Evolutionary conservation across 1,284 basidiomycete genomes (phyloP).

Genomic region (Papiliotrema fonsecae): DNA sequence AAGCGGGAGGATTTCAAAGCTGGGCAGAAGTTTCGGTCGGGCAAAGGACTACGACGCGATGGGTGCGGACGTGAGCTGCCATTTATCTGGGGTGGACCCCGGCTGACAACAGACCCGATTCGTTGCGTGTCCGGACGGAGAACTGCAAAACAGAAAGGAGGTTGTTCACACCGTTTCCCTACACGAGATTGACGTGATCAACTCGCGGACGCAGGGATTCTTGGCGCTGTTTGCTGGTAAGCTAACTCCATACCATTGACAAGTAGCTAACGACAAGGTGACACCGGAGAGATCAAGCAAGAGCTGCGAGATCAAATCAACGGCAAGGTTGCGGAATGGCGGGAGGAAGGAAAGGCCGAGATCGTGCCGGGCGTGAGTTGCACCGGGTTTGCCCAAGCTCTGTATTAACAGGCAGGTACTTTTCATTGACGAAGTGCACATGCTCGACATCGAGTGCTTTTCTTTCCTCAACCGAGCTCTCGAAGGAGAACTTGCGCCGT

Average conservation of each 20-base stretch:
- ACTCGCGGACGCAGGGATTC: constrained; percentile 89
- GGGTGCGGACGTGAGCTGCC: constrained; percentile 85
- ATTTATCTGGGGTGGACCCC: background rate
- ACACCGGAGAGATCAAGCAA: constrained; percentile 98
- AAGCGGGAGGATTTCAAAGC: constrained; percentile 92
- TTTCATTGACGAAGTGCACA: constrained; percentile 95
- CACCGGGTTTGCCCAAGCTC: background rate
- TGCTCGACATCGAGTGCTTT: constrained; percentile 99
- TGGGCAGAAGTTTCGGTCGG: constrained; percentile 90
- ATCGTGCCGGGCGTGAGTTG: constrained; percentile 87
- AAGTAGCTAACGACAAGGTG: constrained; percentile 55
- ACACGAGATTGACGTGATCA: constrained; percentile 99
- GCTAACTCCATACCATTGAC: constrained; percentile 11
- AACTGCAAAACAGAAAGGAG: constrained; percentile 94
- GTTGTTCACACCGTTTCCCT: constrained; percentile 95
- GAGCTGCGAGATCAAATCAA: constrained; percentile 96
- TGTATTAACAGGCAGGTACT: constrained; percentile 57
- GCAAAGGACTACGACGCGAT: constrained; percentile 98
- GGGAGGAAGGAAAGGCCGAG: constrained; percentile 97
- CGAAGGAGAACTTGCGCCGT: constrained; percentile 85
- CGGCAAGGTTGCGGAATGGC: constrained; percentile 93
- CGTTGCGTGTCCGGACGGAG: constrained; percentile 95
- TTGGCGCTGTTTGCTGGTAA: constrained; percentile 62
- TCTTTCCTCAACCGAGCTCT: constrained; percentile 95
- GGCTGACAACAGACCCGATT: constrained; percentile 72